A percentile compares a stretch with the other conserved stretches of the same genome.
phyloP scores from a whole-genome alignment of 305 asterid genomes.

The Fraxinus latifolia region DNA sequence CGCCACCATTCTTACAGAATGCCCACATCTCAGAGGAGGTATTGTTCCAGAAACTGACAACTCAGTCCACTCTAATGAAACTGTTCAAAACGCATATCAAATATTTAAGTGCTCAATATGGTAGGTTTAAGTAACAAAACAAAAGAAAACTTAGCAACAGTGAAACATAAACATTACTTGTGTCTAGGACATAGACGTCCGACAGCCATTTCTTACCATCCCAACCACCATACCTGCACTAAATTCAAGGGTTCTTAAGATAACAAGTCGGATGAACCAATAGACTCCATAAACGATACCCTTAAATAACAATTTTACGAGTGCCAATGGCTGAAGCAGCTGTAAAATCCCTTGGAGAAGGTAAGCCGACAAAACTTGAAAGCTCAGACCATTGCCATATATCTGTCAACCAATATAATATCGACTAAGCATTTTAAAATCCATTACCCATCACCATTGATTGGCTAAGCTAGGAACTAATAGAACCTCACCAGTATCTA shows the following conservation, averaged over 20 bases:
- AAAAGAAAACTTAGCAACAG: not conserved
- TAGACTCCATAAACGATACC: conserved; percentile 5
- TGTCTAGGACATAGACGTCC: conserved; percentile 81
- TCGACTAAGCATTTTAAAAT: conserved; percentile 7
- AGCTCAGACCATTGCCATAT: conserved; percentile 99
- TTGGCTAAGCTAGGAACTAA: conserved; percentile 13
- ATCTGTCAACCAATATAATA: conserved; percentile 45
- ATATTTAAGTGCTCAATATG: conserved; percentile 15
- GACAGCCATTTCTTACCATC: conserved; percentile 98
- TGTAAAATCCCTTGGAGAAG: conserved; percentile 92
- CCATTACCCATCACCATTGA: conserved; percentile 6
- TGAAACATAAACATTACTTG: conserved; percentile 50
- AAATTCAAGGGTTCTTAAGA: conserved; percentile 23
- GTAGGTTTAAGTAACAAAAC: not conserved
- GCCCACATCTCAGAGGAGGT: conserved; percentile 98
- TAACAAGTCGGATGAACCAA: conserved; percentile 20
- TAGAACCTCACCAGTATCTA: conserved; percentile 78
- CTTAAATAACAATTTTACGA: conserved; percentile 85
- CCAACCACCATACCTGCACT: conserved; percentile 96
- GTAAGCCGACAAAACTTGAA: conserved; percentile 93
- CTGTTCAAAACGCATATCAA: conserved; percentile 43
- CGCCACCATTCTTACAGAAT: conserved; percentile 90
- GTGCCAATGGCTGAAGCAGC: conserved; percentile 89
- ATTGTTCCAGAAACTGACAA: conserved; percentile 72
- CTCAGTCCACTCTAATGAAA: conserved; percentile 94